Evolutionary conservation across 371 early-diverging fungal genomes (phyloP).

Genomic region (Phascolomyces articulosus): DNA sequence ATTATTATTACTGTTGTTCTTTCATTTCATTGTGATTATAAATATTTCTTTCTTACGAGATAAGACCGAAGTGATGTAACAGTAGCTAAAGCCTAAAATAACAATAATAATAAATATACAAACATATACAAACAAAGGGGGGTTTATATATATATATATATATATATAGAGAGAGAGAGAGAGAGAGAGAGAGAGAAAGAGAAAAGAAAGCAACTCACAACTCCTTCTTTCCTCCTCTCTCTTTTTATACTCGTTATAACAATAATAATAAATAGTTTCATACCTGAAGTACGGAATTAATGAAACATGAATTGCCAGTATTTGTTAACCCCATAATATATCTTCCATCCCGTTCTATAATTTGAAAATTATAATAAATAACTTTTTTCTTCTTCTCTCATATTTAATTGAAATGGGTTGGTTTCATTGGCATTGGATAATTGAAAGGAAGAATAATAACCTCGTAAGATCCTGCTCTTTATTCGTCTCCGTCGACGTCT

Average conservation of each 20-base stretch:
- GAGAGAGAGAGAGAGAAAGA: too few species aligned
- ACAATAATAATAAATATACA: neutral
- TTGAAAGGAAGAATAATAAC: constrained; percentile 9
- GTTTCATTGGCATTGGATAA: neutral
- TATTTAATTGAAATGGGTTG: neutral
- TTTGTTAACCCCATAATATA: constrained; percentile 76
- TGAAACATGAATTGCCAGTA: constrained; percentile 89
- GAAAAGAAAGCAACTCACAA: too few species aligned
- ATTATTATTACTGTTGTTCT: neutral
- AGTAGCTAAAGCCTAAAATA: constrained; percentile 57
- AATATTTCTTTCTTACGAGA: constrained; percentile 28
- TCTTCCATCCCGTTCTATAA: constrained; percentile 46
- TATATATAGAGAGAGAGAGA: too few species aligned
- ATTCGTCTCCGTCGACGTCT: constrained; percentile 45
- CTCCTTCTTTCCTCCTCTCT: neutral
- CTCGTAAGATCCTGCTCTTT: constrained; percentile 40
- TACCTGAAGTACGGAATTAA: constrained; percentile 88
- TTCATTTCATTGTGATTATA: neutral
- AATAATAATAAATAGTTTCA: neutral
- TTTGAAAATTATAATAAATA: neutral
- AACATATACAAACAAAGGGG: neutral
- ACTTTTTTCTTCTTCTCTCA: too few species aligned
- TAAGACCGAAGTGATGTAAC: constrained; percentile 52
- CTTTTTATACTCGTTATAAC: too few species aligned
- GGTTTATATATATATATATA: too few species aligned